These are phyloP conservation scores for Podaxis carcinomalis DNA, from an alignment of 768 basidiomycete genomes.

Conservation along the genomic window DNA sequence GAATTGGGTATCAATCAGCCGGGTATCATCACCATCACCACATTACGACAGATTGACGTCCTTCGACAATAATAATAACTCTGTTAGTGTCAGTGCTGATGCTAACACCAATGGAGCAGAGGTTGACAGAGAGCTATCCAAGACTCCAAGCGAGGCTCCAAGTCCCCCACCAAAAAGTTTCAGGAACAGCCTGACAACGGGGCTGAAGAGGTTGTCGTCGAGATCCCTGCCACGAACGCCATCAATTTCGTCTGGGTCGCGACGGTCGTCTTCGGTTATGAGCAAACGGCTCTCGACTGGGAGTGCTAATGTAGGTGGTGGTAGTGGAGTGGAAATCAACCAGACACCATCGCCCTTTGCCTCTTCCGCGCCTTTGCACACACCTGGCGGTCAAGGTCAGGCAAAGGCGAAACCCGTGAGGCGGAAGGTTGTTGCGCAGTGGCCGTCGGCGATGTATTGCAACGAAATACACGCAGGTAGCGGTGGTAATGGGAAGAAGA, in stretches of 20 bases:
- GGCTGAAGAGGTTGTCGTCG: constrained; percentile 43
- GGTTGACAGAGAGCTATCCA: constrained; percentile 12
- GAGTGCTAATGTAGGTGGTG: not conserved
- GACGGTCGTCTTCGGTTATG: constrained; percentile 24
- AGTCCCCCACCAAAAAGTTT: constrained; percentile 50
- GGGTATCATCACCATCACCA: constrained; percentile 13
- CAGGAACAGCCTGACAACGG: constrained; percentile 40
- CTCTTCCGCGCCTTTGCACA: constrained; percentile 16
- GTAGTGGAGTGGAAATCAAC: not conserved
- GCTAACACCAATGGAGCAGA: constrained; percentile 11
- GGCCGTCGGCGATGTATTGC: constrained; percentile 70
- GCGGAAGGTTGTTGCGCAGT: constrained; percentile 26
- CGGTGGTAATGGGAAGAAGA: not conserved
- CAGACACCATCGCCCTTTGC: constrained; percentile 34
- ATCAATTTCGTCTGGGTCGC: constrained; percentile 46
- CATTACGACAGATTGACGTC: constrained; percentile 16
- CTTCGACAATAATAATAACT: constrained; percentile 8
- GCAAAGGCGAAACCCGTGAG: not conserved
- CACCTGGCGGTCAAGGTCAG: constrained; percentile 13
- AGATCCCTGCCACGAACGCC: constrained; percentile 60
- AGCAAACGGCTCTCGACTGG: constrained; percentile 29
- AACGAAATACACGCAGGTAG: constrained; percentile 44
- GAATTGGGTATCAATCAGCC: constrained; percentile 12
- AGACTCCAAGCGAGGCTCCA: constrained; percentile 24
- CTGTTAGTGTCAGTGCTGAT: constrained; percentile 11